Evolutionary conservation across 2,329 filamentous ascomycete species (phyloP).

Genomic region (Pestalotiopsis sp.): DNA sequence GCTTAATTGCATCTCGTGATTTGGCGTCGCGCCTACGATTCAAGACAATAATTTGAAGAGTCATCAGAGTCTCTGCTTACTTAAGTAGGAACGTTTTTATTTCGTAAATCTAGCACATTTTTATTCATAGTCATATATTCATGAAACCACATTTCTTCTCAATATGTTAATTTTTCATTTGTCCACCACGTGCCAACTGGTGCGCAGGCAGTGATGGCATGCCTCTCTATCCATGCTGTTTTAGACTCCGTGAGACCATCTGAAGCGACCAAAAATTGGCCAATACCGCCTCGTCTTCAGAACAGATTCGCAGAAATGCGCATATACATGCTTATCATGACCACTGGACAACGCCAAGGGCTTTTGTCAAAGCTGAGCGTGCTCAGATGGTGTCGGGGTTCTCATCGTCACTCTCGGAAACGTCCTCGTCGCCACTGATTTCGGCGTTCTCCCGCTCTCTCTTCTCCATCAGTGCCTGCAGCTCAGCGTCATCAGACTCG

Average conservation of each 20-base stretch:
- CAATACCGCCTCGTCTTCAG: slow-evolving; percentile 4
- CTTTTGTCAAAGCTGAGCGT: background rate
- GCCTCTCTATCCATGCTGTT: slow-evolving; percentile 8
- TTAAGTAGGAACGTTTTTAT: too few relatives aligned
- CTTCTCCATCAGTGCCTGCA: slow-evolving; percentile 99
- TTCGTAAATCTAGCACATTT: background rate
- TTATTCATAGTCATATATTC: background rate
- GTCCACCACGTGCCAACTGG: background rate
- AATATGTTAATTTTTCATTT: background rate
- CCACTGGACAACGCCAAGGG: background rate
- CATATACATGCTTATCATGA: background rate
- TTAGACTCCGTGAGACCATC: slow-evolving; percentile 8
- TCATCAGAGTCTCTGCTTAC: too few relatives aligned
- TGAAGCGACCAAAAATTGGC: background rate
- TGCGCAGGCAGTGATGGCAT: background rate
- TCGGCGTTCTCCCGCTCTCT: slow-evolving; percentile 96
- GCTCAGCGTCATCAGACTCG: slow-evolving; percentile 94
- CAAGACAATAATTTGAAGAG: too few relatives aligned
- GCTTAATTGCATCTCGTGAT: too few relatives aligned
- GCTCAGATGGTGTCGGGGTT: slow-evolving; percentile 55
- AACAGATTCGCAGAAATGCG: background rate
- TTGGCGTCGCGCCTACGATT: too few relatives aligned
- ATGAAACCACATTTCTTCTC: background rate
- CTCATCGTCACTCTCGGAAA: slow-evolving; percentile 93
- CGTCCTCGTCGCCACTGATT: slow-evolving; percentile 95